A percentile compares a stretch with the other conserved stretches of the same genome.
Evolutionary conservation across 106 monocot species (phyloP).

Genomic region (Dendrobium huoshanense): DNA sequence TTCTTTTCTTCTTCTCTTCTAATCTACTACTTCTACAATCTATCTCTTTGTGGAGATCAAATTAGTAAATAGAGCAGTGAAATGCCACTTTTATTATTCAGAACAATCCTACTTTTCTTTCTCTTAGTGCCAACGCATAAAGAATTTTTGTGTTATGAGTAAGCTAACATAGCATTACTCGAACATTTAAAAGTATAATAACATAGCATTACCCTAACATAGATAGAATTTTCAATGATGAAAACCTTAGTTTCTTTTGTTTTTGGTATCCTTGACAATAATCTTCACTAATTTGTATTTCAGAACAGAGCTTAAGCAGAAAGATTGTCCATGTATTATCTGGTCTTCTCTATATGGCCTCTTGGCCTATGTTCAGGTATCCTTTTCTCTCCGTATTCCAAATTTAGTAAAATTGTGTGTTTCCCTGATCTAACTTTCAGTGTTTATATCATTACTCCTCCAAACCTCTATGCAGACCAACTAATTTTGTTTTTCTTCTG

Average conservation of each 20-base stretch:
- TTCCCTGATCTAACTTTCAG: background rate
- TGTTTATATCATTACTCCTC: background rate
- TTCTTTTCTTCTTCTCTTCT: background rate
- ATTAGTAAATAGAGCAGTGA: background rate
- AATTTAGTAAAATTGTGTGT: background rate
- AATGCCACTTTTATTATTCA: background rate
- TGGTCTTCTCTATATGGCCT: constrained; percentile 76
- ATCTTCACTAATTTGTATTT: constrained; percentile 14
- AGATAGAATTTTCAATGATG: background rate
- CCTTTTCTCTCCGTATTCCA: background rate
- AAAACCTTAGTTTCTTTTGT: background rate
- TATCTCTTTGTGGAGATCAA: background rate
- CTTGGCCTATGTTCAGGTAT: constrained; percentile 98
- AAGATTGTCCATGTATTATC: constrained; percentile 89
- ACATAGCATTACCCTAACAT: background rate
- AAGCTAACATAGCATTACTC: too few relatives aligned
- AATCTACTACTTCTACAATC: background rate
- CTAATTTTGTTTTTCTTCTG: background rate
- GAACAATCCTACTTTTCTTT: too few relatives aligned
- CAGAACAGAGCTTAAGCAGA: constrained; percentile 88
- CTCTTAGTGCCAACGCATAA: too few relatives aligned
- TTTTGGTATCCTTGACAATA: background rate
- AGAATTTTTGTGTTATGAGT: too few relatives aligned
- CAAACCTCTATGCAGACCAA: background rate
- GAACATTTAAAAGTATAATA: background rate